Conservation (phyloP, 2,329 filamentous ascomycete species). For the Colletotrichum sp. region DNA sequence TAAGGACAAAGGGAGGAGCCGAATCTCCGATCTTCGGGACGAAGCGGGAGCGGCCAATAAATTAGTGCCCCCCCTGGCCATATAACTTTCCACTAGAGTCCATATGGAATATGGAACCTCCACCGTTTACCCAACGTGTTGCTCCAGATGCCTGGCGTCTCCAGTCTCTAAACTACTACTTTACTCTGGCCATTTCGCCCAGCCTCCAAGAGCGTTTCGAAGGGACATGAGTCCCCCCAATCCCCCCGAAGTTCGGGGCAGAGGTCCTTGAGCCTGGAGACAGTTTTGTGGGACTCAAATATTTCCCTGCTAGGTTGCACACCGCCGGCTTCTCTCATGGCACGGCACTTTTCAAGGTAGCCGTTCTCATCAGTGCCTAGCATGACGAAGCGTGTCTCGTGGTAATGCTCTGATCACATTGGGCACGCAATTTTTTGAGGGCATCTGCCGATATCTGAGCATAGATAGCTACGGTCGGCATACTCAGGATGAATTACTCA, state of each 20-base stretch:
- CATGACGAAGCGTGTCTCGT: neutral
- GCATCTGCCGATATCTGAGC: too few species aligned
- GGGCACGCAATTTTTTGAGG: too few species aligned
- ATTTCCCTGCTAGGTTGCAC: neutral
- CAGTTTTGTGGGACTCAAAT: neutral
- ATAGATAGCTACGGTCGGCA: too few species aligned
- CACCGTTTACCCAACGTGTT: neutral
- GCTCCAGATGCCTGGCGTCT: neutral
- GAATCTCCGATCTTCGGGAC: neutral
- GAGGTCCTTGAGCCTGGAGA: neutral
- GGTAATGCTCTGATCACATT: neutral
- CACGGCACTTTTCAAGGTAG: neutral
- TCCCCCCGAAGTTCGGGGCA: fast-evolving
- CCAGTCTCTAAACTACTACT: neutral
- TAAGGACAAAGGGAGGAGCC: neutral
- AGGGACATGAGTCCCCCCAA: neutral
- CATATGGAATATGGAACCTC: too few species aligned
- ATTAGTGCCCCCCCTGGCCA: neutral
- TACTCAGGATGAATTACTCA: too few species aligned
- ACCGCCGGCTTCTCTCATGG: neutral
- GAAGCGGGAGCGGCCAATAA: neutral
- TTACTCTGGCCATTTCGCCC: neutral
- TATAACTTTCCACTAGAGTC: fast-evolving
- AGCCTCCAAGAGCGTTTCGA: neutral
- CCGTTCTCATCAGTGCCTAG: neutral